Evolutionary conservation across 345 rosid genomes (phyloP).

Genomic region (Gossypium longicalyx): DNA sequence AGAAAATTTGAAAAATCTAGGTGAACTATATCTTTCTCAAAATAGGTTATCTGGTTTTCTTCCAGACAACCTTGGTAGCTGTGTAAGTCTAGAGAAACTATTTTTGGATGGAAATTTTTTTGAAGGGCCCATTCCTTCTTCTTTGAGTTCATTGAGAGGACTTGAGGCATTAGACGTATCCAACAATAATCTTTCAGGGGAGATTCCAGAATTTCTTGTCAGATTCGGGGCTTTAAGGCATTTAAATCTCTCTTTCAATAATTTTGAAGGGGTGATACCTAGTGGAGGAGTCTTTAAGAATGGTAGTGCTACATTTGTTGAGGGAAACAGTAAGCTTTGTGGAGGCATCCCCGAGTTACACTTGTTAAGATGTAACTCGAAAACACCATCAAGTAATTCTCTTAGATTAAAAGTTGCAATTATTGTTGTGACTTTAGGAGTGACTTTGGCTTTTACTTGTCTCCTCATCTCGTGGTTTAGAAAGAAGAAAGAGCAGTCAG

Average conservation of each 20-base stretch:
- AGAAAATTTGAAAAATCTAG: background rate
- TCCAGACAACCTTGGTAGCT: background rate
- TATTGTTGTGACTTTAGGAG: background rate
- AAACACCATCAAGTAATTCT: background rate
- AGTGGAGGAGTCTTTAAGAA: constrained; percentile 29
- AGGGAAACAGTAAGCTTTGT: constrained; percentile 33
- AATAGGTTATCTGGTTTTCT: background rate
- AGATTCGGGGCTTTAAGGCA: background rate
- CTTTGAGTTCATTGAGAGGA: constrained; percentile 22
- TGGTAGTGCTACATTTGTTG: constrained; percentile 25
- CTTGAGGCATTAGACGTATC: constrained; percentile 27
- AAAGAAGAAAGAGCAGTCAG: background rate
- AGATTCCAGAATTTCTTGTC: constrained; percentile 21
- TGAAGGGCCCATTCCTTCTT: constrained; percentile 27
- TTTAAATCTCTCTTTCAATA: constrained; percentile 36
- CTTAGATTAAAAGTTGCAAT: background rate
- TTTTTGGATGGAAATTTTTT: constrained; percentile 25
- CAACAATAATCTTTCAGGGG: constrained; percentile 24
- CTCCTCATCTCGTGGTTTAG: background rate
- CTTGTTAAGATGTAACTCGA: constrained; percentile 9
- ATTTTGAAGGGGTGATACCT: constrained; percentile 39
- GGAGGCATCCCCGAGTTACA: constrained; percentile 22
- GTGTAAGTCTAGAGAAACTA: constrained; percentile 15
- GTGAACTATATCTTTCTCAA: background rate
- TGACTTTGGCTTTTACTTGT: background rate